Base-by-base conservation (phyloP, 2,329 filamentous ascomycete genomes). In the Botryotinia calthae region DNA sequence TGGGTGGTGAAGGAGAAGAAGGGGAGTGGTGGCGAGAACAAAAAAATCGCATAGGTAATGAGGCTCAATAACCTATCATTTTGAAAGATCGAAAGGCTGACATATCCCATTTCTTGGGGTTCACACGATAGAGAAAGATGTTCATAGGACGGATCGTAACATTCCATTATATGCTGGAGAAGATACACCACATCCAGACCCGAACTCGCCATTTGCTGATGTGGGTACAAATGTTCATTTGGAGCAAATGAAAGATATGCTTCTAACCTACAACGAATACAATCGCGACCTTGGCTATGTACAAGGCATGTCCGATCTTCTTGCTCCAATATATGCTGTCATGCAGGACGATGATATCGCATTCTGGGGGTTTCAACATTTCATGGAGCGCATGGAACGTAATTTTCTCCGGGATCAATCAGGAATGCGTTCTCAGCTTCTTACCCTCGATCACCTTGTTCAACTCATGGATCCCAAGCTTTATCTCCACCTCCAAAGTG, bases 211-310 rank as follows among this genome's bases (percentile, higher is more conserved):
- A 0, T 99, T 98, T 82, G 93, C 95, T 20, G 93, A 95, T 62
- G 89, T 91, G 6, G 96, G 96, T 75, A 99, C 96, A 64, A 99
- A 99, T 79, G 95, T 98, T 9, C 96, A 99, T 82, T 88, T 99
- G 76, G 96, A 99, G 83, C 96, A 99, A 84, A 93, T 99, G 89
- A 99, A 99, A 84, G 96, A 99, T 81, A 97, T 99, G 93, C 90
- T 99, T 0, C 87, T 99, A 28, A 98, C 96, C 0, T 99, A 99
- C 82, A 98, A 99, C 81, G 96, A 99, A 83, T 97, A 97, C 83
- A 99, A 99, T 84, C 93, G 90, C 73, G 93, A 96, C 73, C 87
- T 99, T 4, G 96, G 97, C 66, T 99, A 99, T 80, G 96, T 99
- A 1, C 96, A 99, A 84, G 96, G 96, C 74, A 99, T 99, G 96